Base-by-base conservation (phyloP, 2,329 filamentous ascomycete genomes). In the Epichloe coenophiala region DNA sequence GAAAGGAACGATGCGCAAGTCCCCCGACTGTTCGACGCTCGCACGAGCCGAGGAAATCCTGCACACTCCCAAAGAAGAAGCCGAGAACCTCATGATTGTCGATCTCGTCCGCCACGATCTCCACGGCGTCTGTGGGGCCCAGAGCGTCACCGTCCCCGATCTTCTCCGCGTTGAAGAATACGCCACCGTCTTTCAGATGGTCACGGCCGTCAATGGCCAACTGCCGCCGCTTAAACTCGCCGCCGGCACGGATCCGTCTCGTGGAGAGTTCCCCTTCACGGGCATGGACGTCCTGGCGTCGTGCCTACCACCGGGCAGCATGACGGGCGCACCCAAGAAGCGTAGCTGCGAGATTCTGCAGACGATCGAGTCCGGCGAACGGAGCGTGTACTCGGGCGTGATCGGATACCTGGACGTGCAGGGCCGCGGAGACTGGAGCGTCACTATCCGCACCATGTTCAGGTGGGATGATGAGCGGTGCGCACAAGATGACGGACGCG, bases 51-150 rank as follows among this genome's bases (percentile, higher is more conserved):
- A 83, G 54, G 69, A 71, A 31, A 78, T 94, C 39, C 77, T 96
- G 13, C 80, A 84, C 51, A 77, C 87, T 0, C 84, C 86, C 21
- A 97, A 97, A 65, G 93, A 97, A 65, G 83, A 87, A 59, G 91
- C 91, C 0, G 91, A 97, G 70, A 97, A 97, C 61, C 76, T 97
- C 23, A 97, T 97, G 93, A 96, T 97, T 59, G 90, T 95, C 2
- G 91, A 97, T 65, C 74, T 97, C 1, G 93, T 96, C n/a, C 80
- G 91, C 0, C 91, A 97, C 62, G 91, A 97, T 65, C 72, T 97
- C 12, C 86, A 94, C 65, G 81, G 83, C n/a, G 82, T 95, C 8
- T 88, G 84, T 54, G 87, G 86, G 5, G 77, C 84, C 1, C 83
- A 81, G 0, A 77, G 78, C 52, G 88, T 96, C 1, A 65, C 70